Percentiles rank a stretch among this genome's conserved stretches.
Conservation (phyloP, 225 moss, liverwort and hornwort species). For the Neckera pumila region DNA sequence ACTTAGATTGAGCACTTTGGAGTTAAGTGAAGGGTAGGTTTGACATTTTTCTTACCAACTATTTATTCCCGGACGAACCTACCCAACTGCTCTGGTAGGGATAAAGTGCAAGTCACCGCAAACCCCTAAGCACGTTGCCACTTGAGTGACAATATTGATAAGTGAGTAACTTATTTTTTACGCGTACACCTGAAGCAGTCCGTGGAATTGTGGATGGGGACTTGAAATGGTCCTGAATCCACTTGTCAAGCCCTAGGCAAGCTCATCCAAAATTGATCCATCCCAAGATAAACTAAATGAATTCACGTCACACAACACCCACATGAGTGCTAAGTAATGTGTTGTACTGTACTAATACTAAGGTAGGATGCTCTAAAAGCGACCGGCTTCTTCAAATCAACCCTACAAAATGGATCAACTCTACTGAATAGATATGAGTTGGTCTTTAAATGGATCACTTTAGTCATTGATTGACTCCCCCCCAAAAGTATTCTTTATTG, state of each 20-base stretch:
- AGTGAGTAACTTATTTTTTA: neutral
- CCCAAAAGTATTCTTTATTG: too few species aligned
- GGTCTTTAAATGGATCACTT: too few species aligned
- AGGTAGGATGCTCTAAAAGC: too few species aligned
- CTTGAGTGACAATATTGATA: neutral
- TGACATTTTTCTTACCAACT: neutral
- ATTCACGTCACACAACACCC: neutral
- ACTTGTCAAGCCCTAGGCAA: neutral
- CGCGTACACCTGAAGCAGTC: too few species aligned
- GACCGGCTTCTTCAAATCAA: too few species aligned
- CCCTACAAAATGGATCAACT: too few species aligned
- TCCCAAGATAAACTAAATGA: neutral
- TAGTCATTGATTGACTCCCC: too few species aligned
- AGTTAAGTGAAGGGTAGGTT: neutral
- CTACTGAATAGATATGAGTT: too few species aligned
- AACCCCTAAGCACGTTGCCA: neutral
- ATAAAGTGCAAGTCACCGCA: neutral
- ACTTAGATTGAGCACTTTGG: accelerated
- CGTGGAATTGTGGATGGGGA: neutral
- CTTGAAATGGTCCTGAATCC: neutral
- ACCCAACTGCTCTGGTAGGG: too few species aligned
- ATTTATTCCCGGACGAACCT: neutral
- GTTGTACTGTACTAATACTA: neutral
- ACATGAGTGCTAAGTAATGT: neutral
- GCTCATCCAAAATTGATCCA: neutral